phyloP scores from a whole-genome alignment of 768 basidiomycete genomes.

The Suillus luteus region DNA sequence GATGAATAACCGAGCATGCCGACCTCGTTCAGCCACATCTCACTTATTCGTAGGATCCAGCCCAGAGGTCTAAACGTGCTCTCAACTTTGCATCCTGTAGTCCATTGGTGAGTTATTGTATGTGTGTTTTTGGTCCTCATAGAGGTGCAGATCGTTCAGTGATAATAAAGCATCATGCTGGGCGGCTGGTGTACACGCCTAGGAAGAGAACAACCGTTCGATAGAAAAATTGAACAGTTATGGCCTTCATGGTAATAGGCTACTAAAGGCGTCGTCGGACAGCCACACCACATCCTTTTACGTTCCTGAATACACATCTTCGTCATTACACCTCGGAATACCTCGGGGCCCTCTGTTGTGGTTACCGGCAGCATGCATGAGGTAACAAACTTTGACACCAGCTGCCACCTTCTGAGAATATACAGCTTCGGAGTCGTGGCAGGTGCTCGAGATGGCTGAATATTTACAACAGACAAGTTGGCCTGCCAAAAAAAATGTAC shows the following conservation, averaged over 20 bases:
- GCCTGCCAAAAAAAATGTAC: neutral
- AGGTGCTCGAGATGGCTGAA: neutral
- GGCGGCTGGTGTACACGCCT: neutral
- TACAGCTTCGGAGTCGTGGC: neutral
- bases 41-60: too few species aligned
- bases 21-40: too few species aligned
- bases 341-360: neutral
- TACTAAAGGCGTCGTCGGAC: neutral
- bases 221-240: too few species aligned
- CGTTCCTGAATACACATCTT: neutral
- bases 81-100: too few species aligned
- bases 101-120: neutral
- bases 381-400: neutral
- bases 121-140: neutral
- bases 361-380: neutral
- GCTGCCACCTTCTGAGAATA: neutral
- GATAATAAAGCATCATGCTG: neutral
- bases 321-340: neutral
- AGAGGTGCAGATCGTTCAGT: neutral
- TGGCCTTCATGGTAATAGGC: too few species aligned
- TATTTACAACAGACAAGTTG: neutral
- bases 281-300: neutral
- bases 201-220: neutral
- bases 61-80: too few species aligned
- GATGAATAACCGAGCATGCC: too few species aligned